phyloP scores from a whole-genome alignment of 441 rosid genomes.

The Croton laevigatus region DNA sequence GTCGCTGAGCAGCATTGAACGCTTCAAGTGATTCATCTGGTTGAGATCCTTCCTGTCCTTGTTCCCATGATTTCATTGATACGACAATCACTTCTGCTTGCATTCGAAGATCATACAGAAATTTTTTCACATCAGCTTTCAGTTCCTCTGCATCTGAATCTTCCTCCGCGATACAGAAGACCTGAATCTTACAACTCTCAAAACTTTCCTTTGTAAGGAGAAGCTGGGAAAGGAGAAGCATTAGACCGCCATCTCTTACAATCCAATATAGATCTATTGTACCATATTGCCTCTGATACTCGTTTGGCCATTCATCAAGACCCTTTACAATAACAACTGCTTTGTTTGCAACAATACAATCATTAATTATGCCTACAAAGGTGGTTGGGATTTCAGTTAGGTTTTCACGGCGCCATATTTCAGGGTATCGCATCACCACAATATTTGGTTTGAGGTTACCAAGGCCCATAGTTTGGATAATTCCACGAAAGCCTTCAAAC shows the following conservation, averaged over 20 bases:
- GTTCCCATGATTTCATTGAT: slow-evolving; percentile 93
- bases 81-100: slow-evolving; percentile 96
- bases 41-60: slow-evolving; percentile 55
- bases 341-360: slow-evolving; percentile 97
- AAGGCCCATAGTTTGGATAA: slow-evolving; percentile 97
- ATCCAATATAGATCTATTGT: slow-evolving; percentile 98
- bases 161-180: slow-evolving; percentile 97
- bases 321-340: slow-evolving; percentile 98
- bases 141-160: slow-evolving; percentile 94
- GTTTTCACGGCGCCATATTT: slow-evolving; percentile 98
- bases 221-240: slow-evolving; percentile 98
- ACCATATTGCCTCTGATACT: slow-evolving; percentile 93
- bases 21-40: slow-evolving; percentile 84
- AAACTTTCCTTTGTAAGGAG: slow-evolving; percentile 98
- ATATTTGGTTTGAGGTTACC: slow-evolving; percentile 98
- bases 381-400: slow-evolving; percentile 87
- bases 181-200: slow-evolving; percentile 98
- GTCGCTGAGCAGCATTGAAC: slow-evolving; percentile 68
- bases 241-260: slow-evolving; percentile 95
- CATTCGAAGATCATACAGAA: slow-evolving; percentile 97
- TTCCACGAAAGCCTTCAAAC: slow-evolving; percentile 96
- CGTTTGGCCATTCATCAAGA: slow-evolving; percentile 99
- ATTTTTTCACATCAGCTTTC: slow-evolving; percentile 93
- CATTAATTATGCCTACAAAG: slow-evolving; percentile 89
- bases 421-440: slow-evolving; percentile 97